Evolutionary conservation across 1,284 basidiomycete species (phyloP).

Genomic region (Tremellales sp.): DNA sequence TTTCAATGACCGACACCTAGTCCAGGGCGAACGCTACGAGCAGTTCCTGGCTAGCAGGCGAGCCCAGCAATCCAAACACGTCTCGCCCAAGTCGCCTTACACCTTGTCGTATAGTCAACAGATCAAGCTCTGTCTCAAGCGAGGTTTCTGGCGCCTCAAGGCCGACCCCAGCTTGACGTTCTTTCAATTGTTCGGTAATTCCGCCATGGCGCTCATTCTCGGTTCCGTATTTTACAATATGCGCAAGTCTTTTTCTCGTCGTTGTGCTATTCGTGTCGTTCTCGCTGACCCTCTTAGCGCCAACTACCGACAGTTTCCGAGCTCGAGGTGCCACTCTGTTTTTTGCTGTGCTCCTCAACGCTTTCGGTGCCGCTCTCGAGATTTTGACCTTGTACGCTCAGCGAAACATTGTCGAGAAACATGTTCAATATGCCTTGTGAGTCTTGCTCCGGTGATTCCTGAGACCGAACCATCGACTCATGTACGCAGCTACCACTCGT

Average conservation of each 20-base stretch:
- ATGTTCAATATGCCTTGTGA: slow-evolving; percentile 49
- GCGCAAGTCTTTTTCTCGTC: slow-evolving; percentile 24
- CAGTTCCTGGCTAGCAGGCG: slow-evolving; percentile 47
- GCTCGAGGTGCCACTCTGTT: slow-evolving; percentile 47
- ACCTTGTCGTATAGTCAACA: slow-evolving; percentile 48
- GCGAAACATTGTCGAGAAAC: slow-evolving; percentile 50
- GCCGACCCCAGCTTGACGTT: slow-evolving; percentile 48
- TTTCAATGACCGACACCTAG: slow-evolving; percentile 46
- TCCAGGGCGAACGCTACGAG: slow-evolving; percentile 44
- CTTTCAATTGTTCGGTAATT: slow-evolving; percentile 48
- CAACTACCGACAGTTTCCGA: slow-evolving; percentile 37
- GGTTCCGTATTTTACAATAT: slow-evolving; percentile 49
- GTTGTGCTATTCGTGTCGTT: background rate
- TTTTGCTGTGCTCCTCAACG: slow-evolving; percentile 43
- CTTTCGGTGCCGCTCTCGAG: slow-evolving; percentile 36
- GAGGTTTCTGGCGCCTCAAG: slow-evolving; percentile 48
- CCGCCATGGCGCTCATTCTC: slow-evolving; percentile 49
- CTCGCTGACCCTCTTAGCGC: slow-evolving; percentile 11
- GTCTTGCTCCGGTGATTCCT: slow-evolving; percentile 9
- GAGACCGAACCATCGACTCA: background rate
- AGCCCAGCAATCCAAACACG: slow-evolving; percentile 49
- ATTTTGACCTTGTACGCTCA: slow-evolving; percentile 52
- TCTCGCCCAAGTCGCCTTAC: slow-evolving; percentile 45
- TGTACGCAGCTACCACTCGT: slow-evolving; percentile 46
- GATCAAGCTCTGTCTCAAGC: slow-evolving; percentile 47